Conservation (phyloP, 2,329 filamentous ascomycete species). For the Arthrocladium fulminans region DNA sequence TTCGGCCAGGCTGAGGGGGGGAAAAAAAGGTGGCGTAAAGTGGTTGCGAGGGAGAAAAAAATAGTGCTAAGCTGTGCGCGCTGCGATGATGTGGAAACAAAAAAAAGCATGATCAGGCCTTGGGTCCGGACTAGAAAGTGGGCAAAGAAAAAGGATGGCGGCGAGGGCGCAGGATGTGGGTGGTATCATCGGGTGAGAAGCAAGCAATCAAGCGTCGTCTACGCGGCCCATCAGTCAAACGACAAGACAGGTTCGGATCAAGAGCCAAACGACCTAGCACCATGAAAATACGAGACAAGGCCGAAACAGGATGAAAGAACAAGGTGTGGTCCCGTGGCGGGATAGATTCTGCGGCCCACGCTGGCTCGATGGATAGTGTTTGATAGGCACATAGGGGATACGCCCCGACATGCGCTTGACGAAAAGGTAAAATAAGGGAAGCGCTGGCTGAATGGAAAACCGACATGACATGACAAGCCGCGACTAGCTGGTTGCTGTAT, state of each 20-base stretch:
- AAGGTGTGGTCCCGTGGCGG: slow-evolving; percentile 4
- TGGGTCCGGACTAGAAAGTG: slow-evolving; percentile 9
- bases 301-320: too few relatives aligned
- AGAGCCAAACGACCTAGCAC: background rate
- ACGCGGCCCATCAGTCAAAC: slow-evolving; percentile 1
- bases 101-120: slow-evolving; percentile 9
- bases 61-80: slow-evolving; percentile 7
- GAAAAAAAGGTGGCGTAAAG: background rate
- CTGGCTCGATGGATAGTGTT: slow-evolving; percentile 5
- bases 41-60: background rate
- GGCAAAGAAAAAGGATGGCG: slow-evolving; percentile 6
- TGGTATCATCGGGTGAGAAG: slow-evolving; percentile 9
- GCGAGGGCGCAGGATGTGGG: slow-evolving; percentile 9
- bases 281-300: slow-evolving; percentile 6
- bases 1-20: slow-evolving; percentile 11
- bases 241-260: slow-evolving; percentile 9
- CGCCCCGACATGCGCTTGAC: too few relatives aligned
- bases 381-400: background rate
- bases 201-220: slow-evolving; percentile 9
- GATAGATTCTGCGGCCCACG: slow-evolving; percentile 1
- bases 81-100: slow-evolving; percentile 8
- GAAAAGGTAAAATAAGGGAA: slow-evolving; percentile 3
- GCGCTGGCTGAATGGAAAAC: slow-evolving; percentile 8
- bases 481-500: slow-evolving; percentile 1
- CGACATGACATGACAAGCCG: slow-evolving; percentile 7